phyloP scores from a whole-genome alignment of 2,329 filamentous ascomycete genomes.

The Neofusicoccum sp. region DNA sequence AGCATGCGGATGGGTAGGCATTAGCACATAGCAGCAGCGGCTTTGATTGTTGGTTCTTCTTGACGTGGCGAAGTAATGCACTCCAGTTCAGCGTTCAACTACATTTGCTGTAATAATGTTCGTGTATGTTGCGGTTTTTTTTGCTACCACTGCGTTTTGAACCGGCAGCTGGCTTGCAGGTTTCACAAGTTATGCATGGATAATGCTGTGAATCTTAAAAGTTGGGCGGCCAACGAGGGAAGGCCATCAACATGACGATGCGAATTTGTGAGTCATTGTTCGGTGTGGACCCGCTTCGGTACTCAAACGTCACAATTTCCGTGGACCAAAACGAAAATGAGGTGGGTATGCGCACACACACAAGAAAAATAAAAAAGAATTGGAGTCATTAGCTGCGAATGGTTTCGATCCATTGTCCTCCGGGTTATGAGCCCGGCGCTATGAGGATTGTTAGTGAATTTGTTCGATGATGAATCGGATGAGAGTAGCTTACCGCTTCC shows the following conservation, averaged over 20 bases:
- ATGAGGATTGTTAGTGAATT: background rate
- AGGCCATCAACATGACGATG: background rate
- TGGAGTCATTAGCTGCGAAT: conserved; percentile 13
- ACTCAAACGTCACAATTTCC: too few species aligned
- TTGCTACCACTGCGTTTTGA: too few species aligned
- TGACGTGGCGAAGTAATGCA: too few species aligned
- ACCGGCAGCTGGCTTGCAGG: too few species aligned
- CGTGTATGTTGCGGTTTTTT: too few species aligned
- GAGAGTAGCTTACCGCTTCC: conserved; percentile 11
- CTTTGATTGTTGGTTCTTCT: too few species aligned
- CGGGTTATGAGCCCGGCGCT: conserved; percentile 33
- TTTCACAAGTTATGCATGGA: too few species aligned
- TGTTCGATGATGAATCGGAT: background rate
- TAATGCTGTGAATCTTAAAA: background rate
- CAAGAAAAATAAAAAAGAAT: background rate
- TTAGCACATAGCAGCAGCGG: too few species aligned
- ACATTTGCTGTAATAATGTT: too few species aligned
- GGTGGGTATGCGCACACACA: background rate
- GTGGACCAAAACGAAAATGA: background rate
- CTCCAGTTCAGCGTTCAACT: too few species aligned
- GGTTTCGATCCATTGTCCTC: conserved; percentile 34
- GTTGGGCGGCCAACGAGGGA: background rate
- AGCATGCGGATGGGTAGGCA: too few species aligned
- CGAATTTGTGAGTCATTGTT: background rate
- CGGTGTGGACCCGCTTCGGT: background rate